phyloP scores from a whole-genome alignment of 257 asterid species.

The Sherardia arvensis region DNA sequence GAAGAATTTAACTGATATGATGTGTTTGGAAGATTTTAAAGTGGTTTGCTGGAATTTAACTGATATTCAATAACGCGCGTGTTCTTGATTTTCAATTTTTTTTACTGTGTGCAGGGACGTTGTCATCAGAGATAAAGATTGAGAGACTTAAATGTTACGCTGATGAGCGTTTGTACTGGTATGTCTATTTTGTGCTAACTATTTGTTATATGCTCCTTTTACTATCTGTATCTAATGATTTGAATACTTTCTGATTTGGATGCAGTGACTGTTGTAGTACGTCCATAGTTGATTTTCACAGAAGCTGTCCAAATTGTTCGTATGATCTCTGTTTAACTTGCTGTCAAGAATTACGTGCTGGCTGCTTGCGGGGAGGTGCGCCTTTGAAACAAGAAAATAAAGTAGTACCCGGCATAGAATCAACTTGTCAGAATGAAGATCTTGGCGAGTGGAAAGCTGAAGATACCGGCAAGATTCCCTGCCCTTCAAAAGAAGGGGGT shows the following conservation, averaged over 20 bases:
- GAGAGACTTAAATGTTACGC: conserved; percentile 16
- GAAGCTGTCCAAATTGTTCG: conserved; percentile 50
- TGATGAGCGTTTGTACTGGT: conserved; percentile 54
- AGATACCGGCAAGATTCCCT: conserved; percentile 40
- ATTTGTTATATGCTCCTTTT: not conserved
- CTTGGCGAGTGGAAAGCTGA: conserved; percentile 36
- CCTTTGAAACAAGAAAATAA: not conserved
- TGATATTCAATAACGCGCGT: not conserved
- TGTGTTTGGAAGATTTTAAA: not conserved
- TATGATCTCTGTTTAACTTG: conserved; percentile 62
- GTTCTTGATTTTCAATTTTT: not conserved
- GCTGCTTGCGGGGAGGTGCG: conserved; percentile 28
- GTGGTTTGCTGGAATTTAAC: not conserved
- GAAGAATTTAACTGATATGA: not conserved
- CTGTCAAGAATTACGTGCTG: conserved; percentile 50
- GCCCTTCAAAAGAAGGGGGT: conserved; percentile 43
- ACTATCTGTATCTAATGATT: not conserved
- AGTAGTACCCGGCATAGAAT: not conserved
- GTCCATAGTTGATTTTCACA: conserved; percentile 51
- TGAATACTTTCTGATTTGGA: not conserved
- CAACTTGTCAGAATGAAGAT: conserved; percentile 16
- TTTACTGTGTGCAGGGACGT: conserved; percentile 30
- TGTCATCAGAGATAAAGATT: conserved; percentile 20
- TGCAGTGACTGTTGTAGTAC: conserved; percentile 55
- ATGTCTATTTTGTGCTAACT: conserved; percentile 4